A percentile compares a stretch with the other conserved stretches of the same genome.
Conservation (phyloP, 2,329 filamentous ascomycete species). For the Venturiaceae sp. region DNA sequence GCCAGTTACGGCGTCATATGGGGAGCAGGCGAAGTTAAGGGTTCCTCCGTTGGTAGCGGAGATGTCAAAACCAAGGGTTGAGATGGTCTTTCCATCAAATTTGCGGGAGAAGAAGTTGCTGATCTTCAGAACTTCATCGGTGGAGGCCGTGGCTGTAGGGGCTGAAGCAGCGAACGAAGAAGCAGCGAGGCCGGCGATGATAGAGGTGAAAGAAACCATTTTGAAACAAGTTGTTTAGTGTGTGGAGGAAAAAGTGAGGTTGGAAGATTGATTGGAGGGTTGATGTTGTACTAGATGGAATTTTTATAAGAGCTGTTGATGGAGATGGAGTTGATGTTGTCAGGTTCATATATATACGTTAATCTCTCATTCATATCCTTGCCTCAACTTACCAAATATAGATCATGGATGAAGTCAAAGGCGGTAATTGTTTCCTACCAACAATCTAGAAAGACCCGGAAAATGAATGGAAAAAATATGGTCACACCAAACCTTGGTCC, state of each 20-base stretch:
- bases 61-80: slow-evolving; percentile 4
- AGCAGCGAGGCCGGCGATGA: neutral
- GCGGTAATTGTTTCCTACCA: neutral
- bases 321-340: neutral
- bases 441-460: neutral
- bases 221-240: too few relatives aligned
- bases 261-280: neutral
- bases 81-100: slow-evolving; percentile 5
- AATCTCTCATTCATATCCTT: too few relatives aligned
- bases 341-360: neutral
- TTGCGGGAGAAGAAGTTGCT: slow-evolving; percentile 3
- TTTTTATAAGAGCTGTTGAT: too few relatives aligned
- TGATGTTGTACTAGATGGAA: neutral
- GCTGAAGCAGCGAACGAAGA: neutral
- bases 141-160: neutral
- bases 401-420: neutral
- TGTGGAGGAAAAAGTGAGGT: too few relatives aligned
- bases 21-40: slow-evolving; percentile 2
- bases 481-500: too few relatives aligned
- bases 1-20: neutral
- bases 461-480: too few relatives aligned
- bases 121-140: neutral
- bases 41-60: neutral
- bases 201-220: neutral
- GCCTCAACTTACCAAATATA: neutral